Percentiles rank a stretch among this genome's conserved stretches.
Conservation (phyloP, 2,329 filamentous ascomycete species). For the Botryotinia globosa region DNA sequence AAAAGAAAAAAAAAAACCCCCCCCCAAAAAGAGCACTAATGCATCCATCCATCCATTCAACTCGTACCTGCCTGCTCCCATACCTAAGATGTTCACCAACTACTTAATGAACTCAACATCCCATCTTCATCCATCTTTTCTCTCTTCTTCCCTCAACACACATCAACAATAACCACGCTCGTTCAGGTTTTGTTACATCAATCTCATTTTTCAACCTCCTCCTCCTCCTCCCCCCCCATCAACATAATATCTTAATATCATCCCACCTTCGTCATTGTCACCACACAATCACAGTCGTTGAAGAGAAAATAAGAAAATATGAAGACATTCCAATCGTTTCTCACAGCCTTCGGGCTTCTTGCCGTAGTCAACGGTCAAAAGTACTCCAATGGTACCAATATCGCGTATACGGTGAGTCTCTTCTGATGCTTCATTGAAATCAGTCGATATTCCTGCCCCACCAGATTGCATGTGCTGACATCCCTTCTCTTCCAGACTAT, state of each 20-base stretch:
- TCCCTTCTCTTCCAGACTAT: constrained; percentile 14
- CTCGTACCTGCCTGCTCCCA: constrained; percentile 2
- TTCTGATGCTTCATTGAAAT: background rate
- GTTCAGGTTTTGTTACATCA: constrained; percentile 12
- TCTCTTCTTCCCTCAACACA: background rate
- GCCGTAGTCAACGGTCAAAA: constrained; percentile 15
- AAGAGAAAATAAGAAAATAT: constrained; percentile 8
- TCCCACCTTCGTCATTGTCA: constrained; percentile 11
- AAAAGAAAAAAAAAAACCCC: background rate
- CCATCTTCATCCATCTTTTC: background rate
- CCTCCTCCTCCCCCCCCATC: background rate
- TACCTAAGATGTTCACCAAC: background rate
- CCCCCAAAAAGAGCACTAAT: constrained; percentile 1
- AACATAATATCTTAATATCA: constrained; percentile 10
- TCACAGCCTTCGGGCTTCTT: constrained; percentile 20
- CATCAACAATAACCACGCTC: constrained; percentile 17
- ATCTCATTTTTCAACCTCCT: background rate
- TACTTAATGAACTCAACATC: constrained; percentile 6
- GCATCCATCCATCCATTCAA: background rate
- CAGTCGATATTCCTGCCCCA: background rate
- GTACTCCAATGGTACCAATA: constrained; percentile 16
- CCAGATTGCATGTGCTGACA: background rate
- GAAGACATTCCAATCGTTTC: constrained; percentile 20
- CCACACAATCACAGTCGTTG: constrained; percentile 6
- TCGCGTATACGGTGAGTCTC: constrained; percentile 16